A percentile compares a stretch with the other conserved stretches of the same genome.
These are phyloP conservation scores for Clavulina sp. DNA, from an alignment of 768 basidiomycete species.

Conservation along the genomic window DNA sequence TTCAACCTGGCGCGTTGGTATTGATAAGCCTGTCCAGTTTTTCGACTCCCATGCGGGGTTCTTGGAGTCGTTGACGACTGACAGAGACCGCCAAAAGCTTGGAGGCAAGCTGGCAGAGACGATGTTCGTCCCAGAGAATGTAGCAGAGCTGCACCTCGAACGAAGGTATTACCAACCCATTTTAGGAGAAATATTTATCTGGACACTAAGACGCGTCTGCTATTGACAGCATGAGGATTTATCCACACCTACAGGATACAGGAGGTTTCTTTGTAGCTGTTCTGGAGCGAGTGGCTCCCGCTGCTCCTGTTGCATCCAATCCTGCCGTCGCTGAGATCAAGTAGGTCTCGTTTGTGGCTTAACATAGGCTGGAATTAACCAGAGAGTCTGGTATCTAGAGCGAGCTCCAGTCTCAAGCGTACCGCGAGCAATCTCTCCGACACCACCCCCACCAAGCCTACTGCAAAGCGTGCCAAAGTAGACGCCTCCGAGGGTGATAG, in stretches of 20 bases:
- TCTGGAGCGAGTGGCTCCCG: conserved; percentile 19
- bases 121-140: conserved; percentile 65
- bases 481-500: too few species aligned
- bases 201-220: not conserved
- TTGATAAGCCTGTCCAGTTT: conserved; percentile 27
- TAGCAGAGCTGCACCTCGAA: conserved; percentile 38
- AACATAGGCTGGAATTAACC: not conserved
- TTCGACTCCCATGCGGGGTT: conserved; percentile 19
- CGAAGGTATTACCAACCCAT: conserved; percentile 39
- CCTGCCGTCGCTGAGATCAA: not conserved
- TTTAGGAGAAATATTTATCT: not conserved
- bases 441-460: not conserved
- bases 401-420: not conserved
- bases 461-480: too few species aligned
- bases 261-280: conserved; percentile 98
- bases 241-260: conserved; percentile 90
- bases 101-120: conserved; percentile 21
- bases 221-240: conserved; percentile 54
- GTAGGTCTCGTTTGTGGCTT: too few species aligned
- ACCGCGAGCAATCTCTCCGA: not conserved
- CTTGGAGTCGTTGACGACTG: not conserved
- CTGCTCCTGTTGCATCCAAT: conserved; percentile 3
- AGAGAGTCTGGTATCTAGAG: not conserved
- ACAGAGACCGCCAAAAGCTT: not conserved
- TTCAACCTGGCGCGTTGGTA: conserved; percentile 58